Evolutionary conservation across 495 filamentous ascomycete genomes (phyloP).

Genomic region (Wilcoxina mikolae): DNA sequence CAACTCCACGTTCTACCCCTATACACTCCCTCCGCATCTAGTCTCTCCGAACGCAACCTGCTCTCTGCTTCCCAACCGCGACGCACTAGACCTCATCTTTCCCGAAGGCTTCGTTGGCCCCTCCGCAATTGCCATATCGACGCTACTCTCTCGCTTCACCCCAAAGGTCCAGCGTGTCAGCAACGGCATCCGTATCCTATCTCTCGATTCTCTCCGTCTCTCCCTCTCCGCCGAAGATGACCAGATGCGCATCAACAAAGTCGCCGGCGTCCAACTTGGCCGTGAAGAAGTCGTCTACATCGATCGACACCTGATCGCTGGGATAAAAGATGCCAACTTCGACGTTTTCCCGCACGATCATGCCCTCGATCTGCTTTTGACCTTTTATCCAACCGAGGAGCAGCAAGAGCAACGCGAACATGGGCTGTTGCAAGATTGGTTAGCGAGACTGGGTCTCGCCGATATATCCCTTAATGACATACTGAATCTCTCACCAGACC

Average conservation of each 20-base stretch:
- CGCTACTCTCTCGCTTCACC: neutral
- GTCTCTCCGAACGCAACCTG: slow-evolving; percentile 62
- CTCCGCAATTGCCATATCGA: neutral
- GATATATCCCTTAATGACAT: neutral
- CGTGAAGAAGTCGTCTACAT: slow-evolving; percentile 83
- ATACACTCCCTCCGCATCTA: slow-evolving; percentile 66
- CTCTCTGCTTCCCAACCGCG: slow-evolving; percentile 43
- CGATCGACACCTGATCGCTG: slow-evolving; percentile 56
- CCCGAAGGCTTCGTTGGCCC: slow-evolving; percentile 51
- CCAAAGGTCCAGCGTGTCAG: slow-evolving; percentile 1
- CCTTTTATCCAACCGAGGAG: neutral
- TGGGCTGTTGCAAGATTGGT: slow-evolving; percentile 9
- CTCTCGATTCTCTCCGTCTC: neutral
- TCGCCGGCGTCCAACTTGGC: slow-evolving; percentile 68
- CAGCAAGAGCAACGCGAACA: neutral
- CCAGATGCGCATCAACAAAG: slow-evolving; percentile 46
- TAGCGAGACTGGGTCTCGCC: slow-evolving; percentile 16
- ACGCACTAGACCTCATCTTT: slow-evolving; percentile 69
- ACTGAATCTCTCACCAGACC: too few relatives aligned
- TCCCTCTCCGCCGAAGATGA: slow-evolving; percentile 3
- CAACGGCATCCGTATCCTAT: slow-evolving; percentile 3
- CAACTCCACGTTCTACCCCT: slow-evolving; percentile 81
- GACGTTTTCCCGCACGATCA: slow-evolving; percentile 1
- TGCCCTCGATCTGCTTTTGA: neutral
- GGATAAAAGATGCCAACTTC: slow-evolving; percentile 53